Base-by-base conservation (phyloP, 768 basidiomycete genomes). In the Dentipellis sp. region DNA sequence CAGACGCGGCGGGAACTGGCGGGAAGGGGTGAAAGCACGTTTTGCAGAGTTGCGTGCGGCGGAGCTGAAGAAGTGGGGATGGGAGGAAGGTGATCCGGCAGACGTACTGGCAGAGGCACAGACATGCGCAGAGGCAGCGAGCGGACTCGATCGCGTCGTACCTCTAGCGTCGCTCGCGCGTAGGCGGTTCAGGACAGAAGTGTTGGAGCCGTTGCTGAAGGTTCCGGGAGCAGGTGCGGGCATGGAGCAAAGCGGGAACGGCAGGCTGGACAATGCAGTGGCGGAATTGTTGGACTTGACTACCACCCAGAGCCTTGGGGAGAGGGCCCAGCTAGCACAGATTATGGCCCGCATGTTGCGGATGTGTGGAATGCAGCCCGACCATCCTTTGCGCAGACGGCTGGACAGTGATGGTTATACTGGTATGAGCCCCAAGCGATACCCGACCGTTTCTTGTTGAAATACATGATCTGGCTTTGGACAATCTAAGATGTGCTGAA, bases 41-140 rank as follows among this genome's bases (percentile, higher is more conserved):
- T 64, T 87, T 58, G 78, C 74, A 65, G 83, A 87, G 69, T 80
- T 75, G 64, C 72, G 77, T 56, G 63, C 72, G 38, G 78, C 80
- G 58, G 88, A 89, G 66, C 68, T 90, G 52, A 81, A 75, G 69
- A 82, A 80, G 68, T 90, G 87, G 86, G 86, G 86, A 8, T 85
- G 79, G 62, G 66, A 72, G 48, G 79, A 78, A 10, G 79, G 75
- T 21, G 82, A 74, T 16, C 64, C 79, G 17, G 58, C 68, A 14
- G 79, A 80, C 60, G 64, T 69, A 45, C 64, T 83, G 58, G 76
- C 75, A 6, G 68, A 75, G 51, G 84, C 85, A 29, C 86, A 89
- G 67, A 77, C 82, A 16, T 80, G 78, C 63, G 87, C 86, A 34
- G 86, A 90, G 68, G 85, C 88, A 4, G 85, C 84, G 52, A 89